phyloP scores from a whole-genome alignment of 1,284 basidiomycete genomes.

The Cryptococcus sp. region DNA sequence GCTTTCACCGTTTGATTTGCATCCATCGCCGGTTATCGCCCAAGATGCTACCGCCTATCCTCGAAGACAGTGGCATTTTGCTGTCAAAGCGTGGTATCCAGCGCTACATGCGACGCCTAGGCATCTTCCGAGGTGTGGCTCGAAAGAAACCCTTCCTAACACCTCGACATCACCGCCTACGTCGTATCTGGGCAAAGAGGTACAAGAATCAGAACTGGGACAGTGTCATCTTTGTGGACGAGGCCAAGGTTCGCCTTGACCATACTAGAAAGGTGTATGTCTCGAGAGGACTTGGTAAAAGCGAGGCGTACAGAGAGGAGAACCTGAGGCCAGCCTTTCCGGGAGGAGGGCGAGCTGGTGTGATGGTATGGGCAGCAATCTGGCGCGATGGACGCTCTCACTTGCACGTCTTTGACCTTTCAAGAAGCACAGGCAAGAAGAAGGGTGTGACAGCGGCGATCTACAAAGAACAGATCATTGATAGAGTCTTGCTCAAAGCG shows the following conservation, averaged over 20 bases:
- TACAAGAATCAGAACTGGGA: background rate
- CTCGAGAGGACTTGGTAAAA: constrained; percentile 9
- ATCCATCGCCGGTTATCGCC: background rate
- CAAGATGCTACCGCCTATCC: background rate
- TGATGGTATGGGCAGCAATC: constrained; percentile 14
- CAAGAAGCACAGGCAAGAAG: constrained; percentile 5
- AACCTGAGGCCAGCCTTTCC: constrained; percentile 5
- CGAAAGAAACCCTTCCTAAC: constrained; percentile 14
- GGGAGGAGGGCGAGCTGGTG: background rate
- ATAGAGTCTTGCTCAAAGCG: background rate
- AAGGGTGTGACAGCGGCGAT: constrained; percentile 12
- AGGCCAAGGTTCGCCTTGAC: constrained; percentile 11
- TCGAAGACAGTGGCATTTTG: background rate
- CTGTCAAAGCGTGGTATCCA: constrained; percentile 12
- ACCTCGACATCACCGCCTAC: background rate
- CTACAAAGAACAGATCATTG: constrained; percentile 16
- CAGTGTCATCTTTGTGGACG: constrained; percentile 19
- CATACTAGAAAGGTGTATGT: constrained; percentile 11
- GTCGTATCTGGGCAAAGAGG: constrained; percentile 9
- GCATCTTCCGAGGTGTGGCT: constrained; percentile 11
- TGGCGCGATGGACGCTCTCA: constrained; percentile 11
- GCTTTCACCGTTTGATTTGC: background rate
- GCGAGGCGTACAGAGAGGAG: constrained; percentile 8
- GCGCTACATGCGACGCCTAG: constrained; percentile 6
- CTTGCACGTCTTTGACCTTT: constrained; percentile 4